phyloP scores from a whole-genome alignment of 345 rosid species.

The Pugionium dolabratum region DNA sequence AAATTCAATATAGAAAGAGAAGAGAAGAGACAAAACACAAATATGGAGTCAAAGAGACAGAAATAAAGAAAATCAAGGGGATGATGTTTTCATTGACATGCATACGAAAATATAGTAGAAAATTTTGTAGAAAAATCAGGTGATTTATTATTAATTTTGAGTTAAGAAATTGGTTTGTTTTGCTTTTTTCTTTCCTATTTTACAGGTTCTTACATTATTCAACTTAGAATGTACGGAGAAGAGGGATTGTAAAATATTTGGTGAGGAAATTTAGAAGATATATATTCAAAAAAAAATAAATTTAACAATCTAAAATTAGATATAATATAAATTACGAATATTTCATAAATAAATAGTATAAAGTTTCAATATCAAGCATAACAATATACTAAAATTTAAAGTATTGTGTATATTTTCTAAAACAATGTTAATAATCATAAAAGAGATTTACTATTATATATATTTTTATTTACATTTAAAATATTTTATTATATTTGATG shows the following conservation, averaged over 20 bases:
- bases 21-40: not conserved
- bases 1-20: not conserved
- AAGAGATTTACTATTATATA: no score
- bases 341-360: no score
- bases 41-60: conserved; percentile 3
- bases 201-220: conserved; percentile 10
- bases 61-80: not conserved
- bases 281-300: no score
- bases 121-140: conserved; percentile 14
- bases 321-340: no score
- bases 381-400: no score
- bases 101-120: conserved; percentile 27
- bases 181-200: not conserved
- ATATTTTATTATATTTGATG: no score
- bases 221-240: not conserved
- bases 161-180: not conserved
- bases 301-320: no score
- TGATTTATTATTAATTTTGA: not conserved
- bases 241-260: not conserved
- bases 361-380: no score
- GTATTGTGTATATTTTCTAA: no score
- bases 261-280: not conserved
- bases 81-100: conserved; percentile 17
- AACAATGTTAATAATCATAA: no score
- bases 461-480: no score